Evolutionary conservation across 2,329 filamentous ascomycete species (phyloP).

Genomic region (Aulographum hederae): DNA sequence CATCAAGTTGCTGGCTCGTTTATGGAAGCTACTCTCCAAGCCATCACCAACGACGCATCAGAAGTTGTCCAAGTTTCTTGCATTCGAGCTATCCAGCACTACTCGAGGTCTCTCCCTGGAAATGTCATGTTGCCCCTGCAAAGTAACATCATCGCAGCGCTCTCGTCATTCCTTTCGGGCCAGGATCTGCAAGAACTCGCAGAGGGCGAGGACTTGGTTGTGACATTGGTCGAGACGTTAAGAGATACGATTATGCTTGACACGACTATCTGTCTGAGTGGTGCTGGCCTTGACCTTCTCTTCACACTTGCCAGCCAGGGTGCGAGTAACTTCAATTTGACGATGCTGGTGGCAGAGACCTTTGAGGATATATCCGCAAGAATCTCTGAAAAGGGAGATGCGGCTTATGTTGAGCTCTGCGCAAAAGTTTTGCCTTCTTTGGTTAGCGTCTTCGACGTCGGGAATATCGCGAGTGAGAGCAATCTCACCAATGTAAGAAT

Average conservation of each 20-base stretch:
- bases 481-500: slow-evolving; percentile 51
- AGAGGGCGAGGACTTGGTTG: slow-evolving; percentile 81
- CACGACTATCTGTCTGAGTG: slow-evolving; percentile 50
- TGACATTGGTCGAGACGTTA: slow-evolving; percentile 74
- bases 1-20: slow-evolving; percentile 39
- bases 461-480: slow-evolving; percentile 67
- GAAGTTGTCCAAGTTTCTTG: slow-evolving; percentile 88
- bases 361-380: slow-evolving; percentile 72
- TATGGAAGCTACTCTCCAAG: slow-evolving; percentile 55
- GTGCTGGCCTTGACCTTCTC: slow-evolving; percentile 62
- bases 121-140: slow-evolving; percentile 39
- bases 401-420: slow-evolving; percentile 62
- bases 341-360: slow-evolving; percentile 69
- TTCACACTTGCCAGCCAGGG: slow-evolving; percentile 82
- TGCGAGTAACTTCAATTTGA: slow-evolving; percentile 79
- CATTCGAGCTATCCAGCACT: slow-evolving; percentile 66
- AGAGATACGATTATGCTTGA: slow-evolving; percentile 70
- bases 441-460: slow-evolving; percentile 77
- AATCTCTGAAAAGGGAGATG: slow-evolving; percentile 43
- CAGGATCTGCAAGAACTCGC: slow-evolving; percentile 71
- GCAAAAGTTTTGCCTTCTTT: slow-evolving; percentile 73
- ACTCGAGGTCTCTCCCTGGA: slow-evolving; percentile 35
- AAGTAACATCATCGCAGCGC: slow-evolving; percentile 36
- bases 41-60: slow-evolving; percentile 56
- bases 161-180: slow-evolving; percentile 55